phyloP scores from a whole-genome alignment of 768 basidiomycete species.

The Naganishia friedmannii region DNA sequence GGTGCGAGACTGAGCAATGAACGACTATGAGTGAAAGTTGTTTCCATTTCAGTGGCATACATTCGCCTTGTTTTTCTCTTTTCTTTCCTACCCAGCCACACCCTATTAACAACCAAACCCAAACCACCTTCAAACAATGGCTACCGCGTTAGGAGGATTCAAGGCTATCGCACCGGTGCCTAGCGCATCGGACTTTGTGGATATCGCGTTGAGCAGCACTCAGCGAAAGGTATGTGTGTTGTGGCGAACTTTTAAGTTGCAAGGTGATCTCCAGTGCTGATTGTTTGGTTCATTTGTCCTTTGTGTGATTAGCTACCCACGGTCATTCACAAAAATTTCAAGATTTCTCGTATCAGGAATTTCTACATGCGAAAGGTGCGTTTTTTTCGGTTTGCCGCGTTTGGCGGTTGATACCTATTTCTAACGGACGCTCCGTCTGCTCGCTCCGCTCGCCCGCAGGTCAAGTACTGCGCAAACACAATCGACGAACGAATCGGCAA shows the following conservation, averaged over 20 bases:
- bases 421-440: no score
- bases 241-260: conserved; percentile 55
- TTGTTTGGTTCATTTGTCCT: neutral
- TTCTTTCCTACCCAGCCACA: neutral
- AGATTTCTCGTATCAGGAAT: conserved; percentile 95
- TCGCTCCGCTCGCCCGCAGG: no score
- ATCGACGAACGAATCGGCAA: conserved; percentile 58
- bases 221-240: conserved; percentile 25
- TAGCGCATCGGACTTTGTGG: conserved; percentile 84
- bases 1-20: neutral
- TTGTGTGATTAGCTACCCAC: conserved; percentile 20
- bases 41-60: neutral
- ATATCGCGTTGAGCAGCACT: conserved; percentile 35
- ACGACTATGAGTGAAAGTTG: neutral
- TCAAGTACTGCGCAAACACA: conserved; percentile 24
- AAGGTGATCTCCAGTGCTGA: conserved; percentile 1
- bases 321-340: conserved; percentile 99
- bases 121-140: neutral
- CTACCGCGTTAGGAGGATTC: conserved; percentile 48
- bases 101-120: neutral
- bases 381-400: conserved; percentile 56
- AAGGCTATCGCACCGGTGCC: conserved; percentile 99
- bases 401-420: conserved; percentile 61
- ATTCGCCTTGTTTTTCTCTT: neutral
- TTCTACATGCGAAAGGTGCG: conserved; percentile 98